phyloP scores from a whole-genome alignment of 2,329 filamentous ascomycete species.

The Simplicillium sp. region DNA sequence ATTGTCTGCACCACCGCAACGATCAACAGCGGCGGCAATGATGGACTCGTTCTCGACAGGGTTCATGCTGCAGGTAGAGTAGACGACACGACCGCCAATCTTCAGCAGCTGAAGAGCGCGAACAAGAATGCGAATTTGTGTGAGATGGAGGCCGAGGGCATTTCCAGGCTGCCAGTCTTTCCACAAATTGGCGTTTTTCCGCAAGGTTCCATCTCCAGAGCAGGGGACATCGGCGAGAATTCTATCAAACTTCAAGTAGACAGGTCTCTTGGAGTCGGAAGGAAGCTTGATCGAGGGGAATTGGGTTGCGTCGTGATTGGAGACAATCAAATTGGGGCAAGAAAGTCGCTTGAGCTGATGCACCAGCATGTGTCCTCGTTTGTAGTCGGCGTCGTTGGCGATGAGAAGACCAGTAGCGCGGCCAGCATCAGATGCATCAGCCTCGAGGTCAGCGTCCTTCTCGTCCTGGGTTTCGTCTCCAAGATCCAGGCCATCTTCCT shows the following conservation, averaged over 20 bases:
- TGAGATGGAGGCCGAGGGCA: conserved; percentile 76
- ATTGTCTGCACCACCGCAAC: conserved; percentile 75
- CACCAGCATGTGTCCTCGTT: conserved; percentile 91
- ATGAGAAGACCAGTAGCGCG: conserved; percentile 85
- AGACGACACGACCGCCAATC: conserved; percentile 86
- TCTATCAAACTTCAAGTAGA: conserved; percentile 92
- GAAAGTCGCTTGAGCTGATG: conserved; percentile 97
- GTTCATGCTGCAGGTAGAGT: conserved; percentile 98
- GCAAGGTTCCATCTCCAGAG: conserved; percentile 85
- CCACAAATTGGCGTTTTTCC: conserved; percentile 93
- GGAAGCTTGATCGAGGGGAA: conserved; percentile 89
- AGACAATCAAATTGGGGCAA: conserved; percentile 92
- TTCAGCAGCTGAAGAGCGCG: conserved; percentile 93
- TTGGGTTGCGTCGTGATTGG: conserved; percentile 93
- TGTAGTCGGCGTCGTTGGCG: conserved; percentile 95
- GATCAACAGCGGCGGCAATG: conserved; percentile 75
- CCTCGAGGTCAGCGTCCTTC: conserved; percentile 40
- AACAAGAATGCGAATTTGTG: conserved; percentile 82
- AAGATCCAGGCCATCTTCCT: conserved; percentile 48
- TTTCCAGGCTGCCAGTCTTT: conserved; percentile 88
- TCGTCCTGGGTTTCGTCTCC: conserved; percentile 37
- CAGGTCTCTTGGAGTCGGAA: conserved; percentile 43
- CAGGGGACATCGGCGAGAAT: conserved; percentile 96
- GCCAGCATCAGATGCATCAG: conserved; percentile 64
- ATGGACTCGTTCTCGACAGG: conserved; percentile 96